These are phyloP conservation scores for Bonia amplexicaulis DNA, from an alignment of 176 grass and related monocot genomes.

Conservation along the genomic window DNA sequence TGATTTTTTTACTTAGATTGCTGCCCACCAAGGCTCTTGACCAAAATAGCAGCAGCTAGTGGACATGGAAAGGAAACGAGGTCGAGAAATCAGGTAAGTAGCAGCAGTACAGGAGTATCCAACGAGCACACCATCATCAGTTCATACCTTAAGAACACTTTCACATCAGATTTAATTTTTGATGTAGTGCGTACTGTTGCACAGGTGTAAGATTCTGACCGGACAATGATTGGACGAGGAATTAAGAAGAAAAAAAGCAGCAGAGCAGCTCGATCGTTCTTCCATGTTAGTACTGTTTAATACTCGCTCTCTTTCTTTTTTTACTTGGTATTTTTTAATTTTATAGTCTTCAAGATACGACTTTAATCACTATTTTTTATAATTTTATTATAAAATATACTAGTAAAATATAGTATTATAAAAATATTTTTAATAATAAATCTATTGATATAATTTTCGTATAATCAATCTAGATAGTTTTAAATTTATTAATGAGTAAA, in stretches of 20 bases:
- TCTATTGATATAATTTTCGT: no score
- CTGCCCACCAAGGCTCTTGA: neutral
- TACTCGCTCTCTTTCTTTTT: accelerated
- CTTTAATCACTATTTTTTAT: no score
- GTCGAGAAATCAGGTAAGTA: neutral
- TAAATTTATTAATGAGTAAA: no score
- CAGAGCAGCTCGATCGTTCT: neutral
- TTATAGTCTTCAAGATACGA: no score
- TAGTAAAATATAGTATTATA: no score
- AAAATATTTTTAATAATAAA: no score
- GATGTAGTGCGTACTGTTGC: neutral
- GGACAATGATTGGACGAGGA: conserved; percentile 32
- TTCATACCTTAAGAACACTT: neutral
- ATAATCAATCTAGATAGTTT: no score
- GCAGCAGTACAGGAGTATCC: neutral
- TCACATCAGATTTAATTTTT: neutral
- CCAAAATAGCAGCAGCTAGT: neutral
- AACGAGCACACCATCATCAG: neutral
- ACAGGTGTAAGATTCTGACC: conserved; percentile 13
- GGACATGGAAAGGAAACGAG: neutral
- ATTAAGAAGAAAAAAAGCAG: neutral
- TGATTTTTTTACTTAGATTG: neutral
- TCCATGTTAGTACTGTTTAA: neutral
- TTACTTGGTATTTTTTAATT: no score
- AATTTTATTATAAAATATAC: no score